Percentiles rank a stretch among this genome's conserved stretches.
Evolutionary conservation across 805 yeast genomes (phyloP).

Genomic region (Grigorovia jiainica): DNA sequence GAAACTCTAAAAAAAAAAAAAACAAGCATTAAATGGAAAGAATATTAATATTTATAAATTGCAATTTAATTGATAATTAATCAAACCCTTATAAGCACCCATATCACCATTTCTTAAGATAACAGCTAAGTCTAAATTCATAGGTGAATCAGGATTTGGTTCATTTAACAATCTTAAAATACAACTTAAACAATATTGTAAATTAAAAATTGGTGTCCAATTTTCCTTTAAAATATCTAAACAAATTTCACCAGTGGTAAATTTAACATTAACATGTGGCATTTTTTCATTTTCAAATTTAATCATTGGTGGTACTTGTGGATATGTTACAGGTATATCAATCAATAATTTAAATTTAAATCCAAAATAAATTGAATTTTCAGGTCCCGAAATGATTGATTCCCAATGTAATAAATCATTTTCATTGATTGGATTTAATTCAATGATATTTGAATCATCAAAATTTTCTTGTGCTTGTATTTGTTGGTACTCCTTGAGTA

Average conservation of each 20-base stretch:
- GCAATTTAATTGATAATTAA: conserved; percentile 29
- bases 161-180: conserved; percentile 46
- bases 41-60: too few relatives aligned
- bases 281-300: conserved; percentile 33
- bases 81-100: conserved; percentile 34
- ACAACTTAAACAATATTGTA: conserved; percentile 46
- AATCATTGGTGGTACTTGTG: conserved; percentile 49
- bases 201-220: conserved; percentile 74
- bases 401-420: conserved; percentile 43
- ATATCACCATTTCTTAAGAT: conserved; percentile 40
- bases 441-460: not conserved
- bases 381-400: conserved; percentile 43
- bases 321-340: conserved; percentile 40
- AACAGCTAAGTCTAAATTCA: conserved; percentile 62
- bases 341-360: conserved; percentile 45
- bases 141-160: conserved; percentile 65
- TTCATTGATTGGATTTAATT: conserved; percentile 31
- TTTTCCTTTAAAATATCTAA: conserved; percentile 48
- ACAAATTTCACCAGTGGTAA: conserved; percentile 59
- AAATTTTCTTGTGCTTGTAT: not conserved
- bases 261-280: conserved; percentile 43
- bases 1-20: too few relatives aligned
- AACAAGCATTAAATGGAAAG: too few relatives aligned
- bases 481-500: conserved; percentile 1
- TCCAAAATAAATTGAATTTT: conserved; percentile 41